A percentile compares a stretch with the other conserved stretches of the same genome.
These are phyloP conservation scores for Cryptococcus sp. DNA, from an alignment of 1,284 basidiomycete species.

Conservation along the genomic window DNA sequence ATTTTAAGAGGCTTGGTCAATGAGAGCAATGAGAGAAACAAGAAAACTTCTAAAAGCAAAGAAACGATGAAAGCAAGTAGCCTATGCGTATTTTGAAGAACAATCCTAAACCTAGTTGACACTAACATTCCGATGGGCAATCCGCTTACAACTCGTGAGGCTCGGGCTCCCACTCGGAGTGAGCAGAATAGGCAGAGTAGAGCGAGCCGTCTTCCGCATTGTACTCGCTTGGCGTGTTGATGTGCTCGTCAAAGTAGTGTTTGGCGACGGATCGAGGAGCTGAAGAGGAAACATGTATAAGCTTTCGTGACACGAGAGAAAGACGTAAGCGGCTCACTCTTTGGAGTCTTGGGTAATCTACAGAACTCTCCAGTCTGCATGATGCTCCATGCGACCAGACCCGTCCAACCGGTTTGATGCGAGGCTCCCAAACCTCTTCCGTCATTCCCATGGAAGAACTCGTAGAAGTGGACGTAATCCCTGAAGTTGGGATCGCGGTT, in stretches of 20 bases:
- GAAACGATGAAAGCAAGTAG: not conserved
- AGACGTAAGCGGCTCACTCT: slow-evolving; percentile 62
- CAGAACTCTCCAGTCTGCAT: slow-evolving; percentile 79
- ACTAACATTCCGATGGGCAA: not conserved
- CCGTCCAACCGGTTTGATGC: slow-evolving; percentile 97
- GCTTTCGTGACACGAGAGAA: slow-evolving; percentile 1
- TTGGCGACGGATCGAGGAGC: slow-evolving; percentile 83
- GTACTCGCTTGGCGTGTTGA: slow-evolving; percentile 51
- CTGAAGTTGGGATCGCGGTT: slow-evolving; percentile 94
- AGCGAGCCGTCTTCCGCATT: slow-evolving; percentile 42
- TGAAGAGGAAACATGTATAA: slow-evolving; percentile 42
- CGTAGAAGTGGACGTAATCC: slow-evolving; percentile 94
- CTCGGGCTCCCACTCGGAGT: slow-evolving; percentile 43
- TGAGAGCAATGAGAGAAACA: not conserved
- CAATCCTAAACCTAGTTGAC: not conserved
- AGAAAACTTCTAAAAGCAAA: not conserved
- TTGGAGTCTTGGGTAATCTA: slow-evolving; percentile 81
- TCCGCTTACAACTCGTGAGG: slow-evolving; percentile 41
- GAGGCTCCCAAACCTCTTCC: slow-evolving; percentile 92
- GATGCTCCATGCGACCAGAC: slow-evolving; percentile 88
- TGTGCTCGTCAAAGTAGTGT: slow-evolving; percentile 84
- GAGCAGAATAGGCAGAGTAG: slow-evolving; percentile 43
- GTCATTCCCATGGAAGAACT: slow-evolving; percentile 95
- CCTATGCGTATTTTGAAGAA: not conserved
- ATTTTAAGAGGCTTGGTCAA: not conserved